These are phyloP conservation scores for Periglandula ipomoeae DNA, from an alignment of 2,329 filamentous ascomycete genomes.

Conservation along the genomic window DNA sequence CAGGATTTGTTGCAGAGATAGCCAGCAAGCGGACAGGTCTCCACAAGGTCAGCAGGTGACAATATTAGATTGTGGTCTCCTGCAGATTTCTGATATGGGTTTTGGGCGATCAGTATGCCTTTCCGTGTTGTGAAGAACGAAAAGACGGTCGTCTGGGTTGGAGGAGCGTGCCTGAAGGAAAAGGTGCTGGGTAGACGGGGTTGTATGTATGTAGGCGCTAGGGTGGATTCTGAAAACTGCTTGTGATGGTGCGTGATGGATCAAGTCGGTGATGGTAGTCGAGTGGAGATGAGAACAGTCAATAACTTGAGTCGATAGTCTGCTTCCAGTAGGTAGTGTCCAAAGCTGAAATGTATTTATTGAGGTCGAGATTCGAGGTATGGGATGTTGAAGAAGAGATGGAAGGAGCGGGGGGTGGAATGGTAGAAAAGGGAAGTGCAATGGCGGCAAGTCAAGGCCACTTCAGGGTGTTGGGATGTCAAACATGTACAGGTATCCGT, in stretches of 20 bases:
- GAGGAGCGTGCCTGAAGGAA: background rate
- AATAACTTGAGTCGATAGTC: background rate
- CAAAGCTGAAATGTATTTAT: background rate
- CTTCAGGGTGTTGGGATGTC: background rate
- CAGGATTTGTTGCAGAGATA: slow-evolving; percentile 5
- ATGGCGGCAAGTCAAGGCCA: background rate
- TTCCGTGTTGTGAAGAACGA: background rate
- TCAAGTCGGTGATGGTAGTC: background rate
- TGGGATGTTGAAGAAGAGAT: background rate
- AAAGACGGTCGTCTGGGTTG: background rate
- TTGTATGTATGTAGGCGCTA: background rate
- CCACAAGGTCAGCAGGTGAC: slow-evolving; percentile 1
- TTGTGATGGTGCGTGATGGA: background rate
- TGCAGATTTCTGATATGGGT: background rate
- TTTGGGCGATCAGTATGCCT: background rate
- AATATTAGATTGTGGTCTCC: background rate
- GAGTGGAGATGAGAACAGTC: background rate
- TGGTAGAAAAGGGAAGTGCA: slow-evolving; percentile 1
- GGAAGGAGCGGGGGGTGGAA: background rate
- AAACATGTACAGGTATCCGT: too few relatives aligned
- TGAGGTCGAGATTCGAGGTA: background rate
- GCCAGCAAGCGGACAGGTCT: background rate
- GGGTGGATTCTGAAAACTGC: background rate
- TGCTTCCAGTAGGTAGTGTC: background rate
- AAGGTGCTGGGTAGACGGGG: background rate